Conservation (phyloP, 768 basidiomycete genomes). For the Naganishia friedmannii region DNA sequence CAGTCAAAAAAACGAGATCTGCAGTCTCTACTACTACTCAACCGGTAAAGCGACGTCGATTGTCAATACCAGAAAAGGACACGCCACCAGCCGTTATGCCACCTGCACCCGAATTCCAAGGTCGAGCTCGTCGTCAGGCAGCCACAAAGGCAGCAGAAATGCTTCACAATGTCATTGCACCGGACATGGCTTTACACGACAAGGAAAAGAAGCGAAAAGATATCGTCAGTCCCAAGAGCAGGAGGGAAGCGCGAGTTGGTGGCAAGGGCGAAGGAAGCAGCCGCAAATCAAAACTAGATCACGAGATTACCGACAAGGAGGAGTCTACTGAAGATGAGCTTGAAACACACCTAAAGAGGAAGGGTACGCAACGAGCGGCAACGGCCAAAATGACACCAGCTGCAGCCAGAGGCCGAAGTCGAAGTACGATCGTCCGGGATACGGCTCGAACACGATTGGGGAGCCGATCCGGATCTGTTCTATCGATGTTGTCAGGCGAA, state of each 20-base stretch:
- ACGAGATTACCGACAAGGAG: background rate
- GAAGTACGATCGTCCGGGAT: background rate
- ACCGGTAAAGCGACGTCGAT: slow-evolving; percentile 17
- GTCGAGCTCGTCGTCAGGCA: slow-evolving; percentile 55
- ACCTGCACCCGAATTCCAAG: background rate
- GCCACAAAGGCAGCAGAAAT: slow-evolving; percentile 58
- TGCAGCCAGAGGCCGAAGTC: slow-evolving; percentile 4
- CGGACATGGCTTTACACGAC: slow-evolving; percentile 69
- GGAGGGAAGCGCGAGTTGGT: slow-evolving; percentile 20
- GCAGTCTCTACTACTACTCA: background rate
- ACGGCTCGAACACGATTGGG: background rate
- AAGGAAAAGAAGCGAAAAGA: slow-evolving; percentile 59
- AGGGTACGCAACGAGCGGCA: slow-evolving; percentile 14
- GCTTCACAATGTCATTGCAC: slow-evolving; percentile 63
- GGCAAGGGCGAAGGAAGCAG: background rate
- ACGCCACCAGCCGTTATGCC: background rate
- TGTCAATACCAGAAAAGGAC: background rate
- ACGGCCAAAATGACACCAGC: background rate
- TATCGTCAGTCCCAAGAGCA: slow-evolving; percentile 27
- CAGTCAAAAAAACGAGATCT: slow-evolving; percentile 1
- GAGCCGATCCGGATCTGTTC: background rate
- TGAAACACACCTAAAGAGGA: slow-evolving; percentile 9
- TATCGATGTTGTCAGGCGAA: slow-evolving; percentile 1
- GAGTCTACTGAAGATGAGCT: slow-evolving; percentile 28
- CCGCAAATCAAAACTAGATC: slow-evolving; percentile 1